A percentile compares a stretch with the other conserved stretches of the same genome.
phyloP scores from a whole-genome alignment of 495 filamentous ascomycete genomes.

The Penicillium manginii region DNA sequence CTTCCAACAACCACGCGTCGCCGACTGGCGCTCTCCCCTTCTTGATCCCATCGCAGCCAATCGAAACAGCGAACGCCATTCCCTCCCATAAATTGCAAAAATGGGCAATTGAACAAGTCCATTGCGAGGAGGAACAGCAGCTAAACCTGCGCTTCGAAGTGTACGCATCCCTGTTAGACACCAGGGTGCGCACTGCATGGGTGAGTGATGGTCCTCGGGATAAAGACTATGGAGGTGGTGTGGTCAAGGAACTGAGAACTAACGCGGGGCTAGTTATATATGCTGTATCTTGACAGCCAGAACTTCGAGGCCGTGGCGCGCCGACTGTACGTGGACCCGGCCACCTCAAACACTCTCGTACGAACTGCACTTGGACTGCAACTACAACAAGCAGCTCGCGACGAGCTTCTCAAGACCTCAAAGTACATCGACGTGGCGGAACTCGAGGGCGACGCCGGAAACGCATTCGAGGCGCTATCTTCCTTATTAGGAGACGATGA shows the following conservation, averaged over 20 bases:
- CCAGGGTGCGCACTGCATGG: constrained; percentile 84
- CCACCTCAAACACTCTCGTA: constrained; percentile 64
- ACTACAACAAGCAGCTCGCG: constrained; percentile 69
- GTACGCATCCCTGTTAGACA: constrained; percentile 80
- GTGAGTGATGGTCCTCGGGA: constrained; percentile 44
- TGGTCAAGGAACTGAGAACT: neutral
- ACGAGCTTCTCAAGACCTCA: constrained; percentile 70
- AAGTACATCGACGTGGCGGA: constrained; percentile 61
- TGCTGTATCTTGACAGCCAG: constrained; percentile 71
- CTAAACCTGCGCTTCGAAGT: constrained; percentile 69
- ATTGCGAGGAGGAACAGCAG: constrained; percentile 53
- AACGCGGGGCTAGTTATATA: constrained; percentile 61
- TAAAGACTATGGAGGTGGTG: neutral
- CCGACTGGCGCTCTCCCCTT: constrained; percentile 88
- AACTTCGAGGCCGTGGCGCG: constrained; percentile 68
- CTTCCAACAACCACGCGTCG: constrained; percentile 92
- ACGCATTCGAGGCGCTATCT: constrained; percentile 76
- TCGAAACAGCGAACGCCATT: constrained; percentile 49
- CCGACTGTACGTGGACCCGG: constrained; percentile 68
- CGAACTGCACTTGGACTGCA: constrained; percentile 63
- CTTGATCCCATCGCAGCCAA: constrained; percentile 62
- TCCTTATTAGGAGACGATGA: constrained; percentile 63
- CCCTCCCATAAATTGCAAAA: constrained; percentile 67
- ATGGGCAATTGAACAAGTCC: constrained; percentile 63
- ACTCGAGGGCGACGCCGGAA: constrained; percentile 68